phyloP scores from a whole-genome alignment of 768 basidiomycete species.

The Mycena metata region DNA sequence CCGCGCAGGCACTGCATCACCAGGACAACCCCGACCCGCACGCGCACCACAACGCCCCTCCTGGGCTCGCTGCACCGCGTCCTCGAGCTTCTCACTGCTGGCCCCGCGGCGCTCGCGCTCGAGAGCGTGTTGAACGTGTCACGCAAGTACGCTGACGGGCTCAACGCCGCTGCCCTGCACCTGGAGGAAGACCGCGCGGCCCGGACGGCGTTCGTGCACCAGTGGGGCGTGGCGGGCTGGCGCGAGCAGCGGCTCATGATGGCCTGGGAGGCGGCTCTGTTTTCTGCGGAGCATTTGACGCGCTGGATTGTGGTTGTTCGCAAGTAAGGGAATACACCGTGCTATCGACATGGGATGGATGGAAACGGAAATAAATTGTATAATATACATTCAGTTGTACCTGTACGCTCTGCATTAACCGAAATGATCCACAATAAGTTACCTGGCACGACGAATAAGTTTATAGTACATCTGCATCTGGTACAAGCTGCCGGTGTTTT shows the following conservation, averaged over 20 bases:
- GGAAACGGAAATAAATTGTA: constrained; percentile 1
- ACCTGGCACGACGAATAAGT: constrained; percentile 11
- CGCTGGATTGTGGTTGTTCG: constrained; percentile 61
- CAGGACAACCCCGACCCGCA: neutral
- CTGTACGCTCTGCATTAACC: neutral
- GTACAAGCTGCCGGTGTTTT: constrained; percentile 32
- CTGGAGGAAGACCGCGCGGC: constrained; percentile 46
- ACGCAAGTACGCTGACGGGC: constrained; percentile 43
- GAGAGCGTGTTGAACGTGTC: constrained; percentile 58
- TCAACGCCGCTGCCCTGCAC: constrained; percentile 43
- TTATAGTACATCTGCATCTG: constrained; percentile 33
- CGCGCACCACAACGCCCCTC: constrained; percentile 54
- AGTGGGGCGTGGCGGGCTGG: constrained; percentile 54
- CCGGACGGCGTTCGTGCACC: constrained; percentile 48
- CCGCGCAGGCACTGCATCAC: constrained; percentile 41
- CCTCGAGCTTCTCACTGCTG: constrained; percentile 51
- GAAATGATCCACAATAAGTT: neutral
- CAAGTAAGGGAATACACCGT: constrained; percentile 31
- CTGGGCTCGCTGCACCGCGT: constrained; percentile 54
- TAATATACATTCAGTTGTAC: neutral
- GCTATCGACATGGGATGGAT: neutral
- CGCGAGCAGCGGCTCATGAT: constrained; percentile 61
- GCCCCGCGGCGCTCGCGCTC: constrained; percentile 46
- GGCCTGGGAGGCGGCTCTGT: constrained; percentile 66
- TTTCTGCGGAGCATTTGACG: constrained; percentile 57